Conservation (phyloP, 73 alveolate species). For the Loxodes magnus region DNA sequence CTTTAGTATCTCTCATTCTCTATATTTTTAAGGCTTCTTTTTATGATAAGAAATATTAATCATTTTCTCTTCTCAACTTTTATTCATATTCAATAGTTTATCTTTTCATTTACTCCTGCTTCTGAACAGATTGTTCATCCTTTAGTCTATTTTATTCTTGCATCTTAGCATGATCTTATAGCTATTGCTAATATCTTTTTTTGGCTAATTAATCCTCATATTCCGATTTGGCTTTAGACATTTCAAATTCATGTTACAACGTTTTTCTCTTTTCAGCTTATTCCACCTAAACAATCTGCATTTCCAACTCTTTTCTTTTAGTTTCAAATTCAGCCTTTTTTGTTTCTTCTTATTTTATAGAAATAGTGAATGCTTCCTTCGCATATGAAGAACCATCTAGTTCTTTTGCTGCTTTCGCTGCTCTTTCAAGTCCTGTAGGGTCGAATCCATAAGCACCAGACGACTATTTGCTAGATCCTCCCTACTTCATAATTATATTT, state of each 20-base stretch:
- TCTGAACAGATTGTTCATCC: conserved; percentile 49
- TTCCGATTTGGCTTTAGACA: conserved; percentile 50
- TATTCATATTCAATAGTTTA: conserved; percentile 53
- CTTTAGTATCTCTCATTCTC: conserved; percentile 15
- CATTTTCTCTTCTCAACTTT: conserved; percentile 19
- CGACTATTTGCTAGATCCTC: too few relatives aligned
- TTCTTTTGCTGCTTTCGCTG: conserved; percentile 69
- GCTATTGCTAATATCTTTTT: conserved; percentile 40
- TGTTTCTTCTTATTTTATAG: conserved; percentile 52
- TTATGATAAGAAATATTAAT: conserved; percentile 15
- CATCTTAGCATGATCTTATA: conserved; percentile 36
- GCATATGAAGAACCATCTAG: conserved; percentile 49
- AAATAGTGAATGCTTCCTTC: conserved; percentile 45
- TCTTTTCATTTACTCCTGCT: conserved; percentile 39
- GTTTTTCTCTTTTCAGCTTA: conserved; percentile 48
- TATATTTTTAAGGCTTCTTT: conserved; percentile 9
- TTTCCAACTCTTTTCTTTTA: conserved; percentile 32
- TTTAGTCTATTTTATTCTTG: conserved; percentile 38
- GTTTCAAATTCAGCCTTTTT: conserved; percentile 42
- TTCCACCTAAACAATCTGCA: conserved; percentile 23
- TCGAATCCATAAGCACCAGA: conserved; percentile 70
- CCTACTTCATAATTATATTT: too few relatives aligned
- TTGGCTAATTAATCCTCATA: conserved; percentile 49
- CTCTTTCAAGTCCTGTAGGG: conserved; percentile 74
- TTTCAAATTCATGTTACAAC: conserved; percentile 45